Base-by-base conservation (phyloP, 345 rosid species). In the Euphorbia pulcherrima region DNA sequence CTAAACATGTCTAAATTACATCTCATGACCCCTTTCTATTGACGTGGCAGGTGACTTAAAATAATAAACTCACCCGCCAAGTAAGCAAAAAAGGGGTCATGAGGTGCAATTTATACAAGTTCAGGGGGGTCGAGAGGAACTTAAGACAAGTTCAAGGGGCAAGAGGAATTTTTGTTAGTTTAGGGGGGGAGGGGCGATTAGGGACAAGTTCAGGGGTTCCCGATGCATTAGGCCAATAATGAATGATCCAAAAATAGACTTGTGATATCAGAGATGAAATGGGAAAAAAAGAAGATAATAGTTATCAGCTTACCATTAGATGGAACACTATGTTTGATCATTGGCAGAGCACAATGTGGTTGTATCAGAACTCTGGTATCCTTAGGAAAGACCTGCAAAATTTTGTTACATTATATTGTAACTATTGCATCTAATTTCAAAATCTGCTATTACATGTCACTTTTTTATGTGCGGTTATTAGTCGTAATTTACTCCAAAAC, bases 361-460 rank as follows among this genome's bases (percentile, higher is more conserved):
- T 72, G 26, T 14, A 24, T 27, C 65, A 69, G 72, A 68, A 79
- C 62, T 68, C 35, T 72, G 53, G 69, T 53, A 30, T 84, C 84
- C 78, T 84, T 86, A 2, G 90, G 62, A 78, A 92, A 78, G 72
- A 88, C 89, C 97, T 92, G 88, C 62, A 65, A 73, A 71, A 62
- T 28, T 50, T 47, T 24, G 52, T 62, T 54, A 37, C 37, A 21
- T 27, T 41, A 48, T 62, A 27, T 29, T 10, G 40, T 26, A 33
- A 58, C 26, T 35, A 35, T 8, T 4, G 46, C 4, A 8, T 35
- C 33, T 20, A 21, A 17, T 8, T 8, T 33, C 14, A 7, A 4
- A 40, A 60, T 18, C 12, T 60, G 26, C 64, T 33, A 18, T 18
- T 58, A 58, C 21, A 58, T 58, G 11, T 58, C 24, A 28, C 10